phyloP scores from a whole-genome alignment of 1,284 basidiomycete genomes.

The Peniophora sp. region DNA sequence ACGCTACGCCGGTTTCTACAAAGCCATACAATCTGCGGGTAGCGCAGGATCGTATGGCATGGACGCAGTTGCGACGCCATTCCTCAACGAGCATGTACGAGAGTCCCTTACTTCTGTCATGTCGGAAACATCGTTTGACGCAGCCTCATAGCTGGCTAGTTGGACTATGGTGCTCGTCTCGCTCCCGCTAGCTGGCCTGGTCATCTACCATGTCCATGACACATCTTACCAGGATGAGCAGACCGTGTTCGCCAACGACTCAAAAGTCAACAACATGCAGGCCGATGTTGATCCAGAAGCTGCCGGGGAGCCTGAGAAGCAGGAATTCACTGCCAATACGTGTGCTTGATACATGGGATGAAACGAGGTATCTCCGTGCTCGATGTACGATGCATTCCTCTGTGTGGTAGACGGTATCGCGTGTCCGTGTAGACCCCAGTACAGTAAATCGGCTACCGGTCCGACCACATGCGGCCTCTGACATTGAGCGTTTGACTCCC shows the following conservation, averaged over 20 bases:
- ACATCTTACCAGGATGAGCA: conserved; percentile 30
- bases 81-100: conserved; percentile 25
- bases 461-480: too few relatives aligned
- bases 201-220: conserved; percentile 29
- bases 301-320: background rate
- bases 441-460: too few relatives aligned
- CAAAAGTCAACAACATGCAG: too few relatives aligned
- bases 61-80: conserved; percentile 34
- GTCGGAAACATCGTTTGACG: too few relatives aligned
- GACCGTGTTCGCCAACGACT: conserved; percentile 1
- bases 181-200: conserved; percentile 27
- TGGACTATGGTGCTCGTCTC: conserved; percentile 29
- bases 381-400: too few relatives aligned
- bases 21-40: conserved; percentile 32
- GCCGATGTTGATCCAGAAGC: background rate
- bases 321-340: too few relatives aligned
- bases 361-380: too few relatives aligned
- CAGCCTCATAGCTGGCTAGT: conserved; percentile 19
- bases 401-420: too few relatives aligned
- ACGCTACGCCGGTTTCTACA: conserved; percentile 32
- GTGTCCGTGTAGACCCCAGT: too few relatives aligned
- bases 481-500: too few relatives aligned
- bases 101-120: background rate
- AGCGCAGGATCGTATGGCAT: conserved; percentile 36
- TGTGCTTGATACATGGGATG: too few relatives aligned